A percentile compares a stretch with the other conserved stretches of the same genome.
These are phyloP conservation scores for Epichloe elymi DNA, from an alignment of 2,329 filamentous ascomycete genomes.

Conservation along the genomic window DNA sequence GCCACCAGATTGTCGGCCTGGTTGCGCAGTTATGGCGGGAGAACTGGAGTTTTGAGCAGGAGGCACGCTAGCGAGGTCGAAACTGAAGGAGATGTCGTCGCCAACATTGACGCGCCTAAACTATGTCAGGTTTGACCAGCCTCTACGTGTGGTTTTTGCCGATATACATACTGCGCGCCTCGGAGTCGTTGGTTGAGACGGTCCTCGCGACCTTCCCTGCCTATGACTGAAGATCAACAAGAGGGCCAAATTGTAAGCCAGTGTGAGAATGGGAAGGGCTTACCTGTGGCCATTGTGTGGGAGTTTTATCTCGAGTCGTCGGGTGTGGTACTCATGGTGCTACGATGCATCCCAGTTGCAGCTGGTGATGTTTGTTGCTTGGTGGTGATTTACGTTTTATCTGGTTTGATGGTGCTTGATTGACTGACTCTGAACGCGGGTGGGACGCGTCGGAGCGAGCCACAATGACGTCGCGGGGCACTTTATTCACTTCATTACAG, in stretches of 20 bases:
- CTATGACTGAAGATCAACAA: conserved; percentile 7
- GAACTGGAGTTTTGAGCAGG: conserved; percentile 9
- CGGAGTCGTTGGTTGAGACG: conserved; percentile 52
- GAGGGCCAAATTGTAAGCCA: neutral
- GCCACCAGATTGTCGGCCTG: neutral
- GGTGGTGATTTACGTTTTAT: neutral
- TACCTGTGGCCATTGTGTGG: conserved; percentile 2
- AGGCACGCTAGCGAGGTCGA: conserved; percentile 33
- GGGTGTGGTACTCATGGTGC: neutral
- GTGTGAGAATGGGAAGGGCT: neutral
- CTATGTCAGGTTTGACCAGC: conserved; percentile 4
- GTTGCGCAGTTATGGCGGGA: conserved; percentile 1
- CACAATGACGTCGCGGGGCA: neutral
- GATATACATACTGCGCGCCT: conserved; percentile 42
- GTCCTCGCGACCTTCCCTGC: conserved; percentile 41
- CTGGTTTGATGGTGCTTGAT: neutral
- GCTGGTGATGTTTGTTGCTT: neutral
- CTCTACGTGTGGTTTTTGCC: neutral
- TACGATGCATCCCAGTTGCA: neutral
- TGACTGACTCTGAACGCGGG: neutral
- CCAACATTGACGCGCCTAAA: conserved; percentile 41
- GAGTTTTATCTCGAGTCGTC: neutral
- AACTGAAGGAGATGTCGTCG: conserved; percentile 47
- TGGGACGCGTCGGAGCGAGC: conserved; percentile 1
- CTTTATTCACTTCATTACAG: too few relatives aligned